Conservation (phyloP, 2,329 filamentous ascomycete genomes). For the Cyphellophora europaea region DNA sequence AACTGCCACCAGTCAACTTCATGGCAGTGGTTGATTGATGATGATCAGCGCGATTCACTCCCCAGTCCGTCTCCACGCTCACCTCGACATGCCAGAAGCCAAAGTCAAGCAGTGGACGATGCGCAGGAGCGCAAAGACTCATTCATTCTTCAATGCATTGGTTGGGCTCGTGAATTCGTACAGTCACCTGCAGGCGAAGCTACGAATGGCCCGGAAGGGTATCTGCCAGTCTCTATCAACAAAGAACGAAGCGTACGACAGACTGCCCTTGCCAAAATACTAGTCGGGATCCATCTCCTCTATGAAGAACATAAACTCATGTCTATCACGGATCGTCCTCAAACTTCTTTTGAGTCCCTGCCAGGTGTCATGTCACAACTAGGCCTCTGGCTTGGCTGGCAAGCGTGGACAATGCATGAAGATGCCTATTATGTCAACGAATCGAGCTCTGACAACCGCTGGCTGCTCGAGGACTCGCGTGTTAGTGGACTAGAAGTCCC, state of each 20-base stretch:
- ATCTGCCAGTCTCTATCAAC: conserved; percentile 53
- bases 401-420: conserved; percentile 45
- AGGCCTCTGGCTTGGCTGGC: conserved; percentile 70
- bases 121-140: conserved; percentile 15
- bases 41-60: too few relatives aligned
- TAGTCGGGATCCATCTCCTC: conserved; percentile 73
- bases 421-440: conserved; percentile 53
- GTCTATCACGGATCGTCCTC: conserved; percentile 38
- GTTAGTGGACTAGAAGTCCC: conserved; percentile 36
- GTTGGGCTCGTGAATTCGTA: conserved; percentile 57
- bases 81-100: too few relatives aligned
- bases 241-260: conserved; percentile 48
- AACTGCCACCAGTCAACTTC: too few relatives aligned
- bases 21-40: too few relatives aligned
- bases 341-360: conserved; percentile 41
- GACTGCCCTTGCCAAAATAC: conserved; percentile 58
- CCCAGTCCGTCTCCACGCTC: too few relatives aligned
- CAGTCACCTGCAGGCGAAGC: conserved; percentile 48
- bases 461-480: conserved; percentile 45
- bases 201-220: conserved; percentile 48
- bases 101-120: not conserved
- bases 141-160: conserved; percentile 39
- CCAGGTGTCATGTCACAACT: conserved; percentile 73
- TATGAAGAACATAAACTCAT: conserved; percentile 82
- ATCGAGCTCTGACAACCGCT: conserved; percentile 43